Evolutionary conservation across 2,329 filamentous ascomycete species (phyloP).

Genomic region (Xylariomycetidae sp.): DNA sequence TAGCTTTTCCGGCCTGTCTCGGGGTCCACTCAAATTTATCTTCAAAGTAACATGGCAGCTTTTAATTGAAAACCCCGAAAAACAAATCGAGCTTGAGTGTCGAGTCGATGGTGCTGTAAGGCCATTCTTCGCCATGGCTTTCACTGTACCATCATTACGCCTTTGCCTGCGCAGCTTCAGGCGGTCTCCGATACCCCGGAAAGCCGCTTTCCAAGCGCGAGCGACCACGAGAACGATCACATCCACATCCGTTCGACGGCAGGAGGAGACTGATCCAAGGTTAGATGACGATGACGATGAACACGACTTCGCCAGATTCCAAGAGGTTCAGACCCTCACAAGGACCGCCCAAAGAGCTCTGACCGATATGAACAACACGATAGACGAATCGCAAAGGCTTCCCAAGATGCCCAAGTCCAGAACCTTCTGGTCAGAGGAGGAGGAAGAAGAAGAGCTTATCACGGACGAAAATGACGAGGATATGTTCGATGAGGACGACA

Average conservation of each 20-base stretch:
- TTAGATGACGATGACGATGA: too few relatives aligned
- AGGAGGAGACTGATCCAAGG: too few relatives aligned
- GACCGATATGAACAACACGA: too few relatives aligned
- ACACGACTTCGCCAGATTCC: too few relatives aligned
- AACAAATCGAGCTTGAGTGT: constrained; percentile 7
- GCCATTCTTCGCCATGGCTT: constrained; percentile 32
- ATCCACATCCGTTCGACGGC: constrained; percentile 18
- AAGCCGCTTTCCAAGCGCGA: constrained; percentile 14
- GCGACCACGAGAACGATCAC: constrained; percentile 24
- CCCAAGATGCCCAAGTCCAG: constrained; percentile 1
- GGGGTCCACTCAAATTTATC: neutral
- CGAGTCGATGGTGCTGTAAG: constrained; percentile 7
- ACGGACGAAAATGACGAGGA: constrained; percentile 30
- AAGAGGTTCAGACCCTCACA: too few relatives aligned
- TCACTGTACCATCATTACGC: constrained; percentile 35
- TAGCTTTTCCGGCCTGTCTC: too few relatives aligned
- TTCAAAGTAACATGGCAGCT: too few relatives aligned
- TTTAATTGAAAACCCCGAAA: too few relatives aligned
- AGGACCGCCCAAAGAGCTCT: too few relatives aligned
- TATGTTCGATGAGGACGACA: constrained; percentile 75
- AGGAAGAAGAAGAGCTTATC: constrained; percentile 23
- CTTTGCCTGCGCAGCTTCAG: constrained; percentile 33
- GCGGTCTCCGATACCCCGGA: constrained; percentile 14
- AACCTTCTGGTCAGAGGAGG: constrained; percentile 24
- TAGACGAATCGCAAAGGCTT: neutral